Evolutionary conservation across 495 filamentous ascomycete genomes (phyloP), one percentile per base, ranked within the genome.

Genomic region (Lindgomyces ingoldianus): DNA sequence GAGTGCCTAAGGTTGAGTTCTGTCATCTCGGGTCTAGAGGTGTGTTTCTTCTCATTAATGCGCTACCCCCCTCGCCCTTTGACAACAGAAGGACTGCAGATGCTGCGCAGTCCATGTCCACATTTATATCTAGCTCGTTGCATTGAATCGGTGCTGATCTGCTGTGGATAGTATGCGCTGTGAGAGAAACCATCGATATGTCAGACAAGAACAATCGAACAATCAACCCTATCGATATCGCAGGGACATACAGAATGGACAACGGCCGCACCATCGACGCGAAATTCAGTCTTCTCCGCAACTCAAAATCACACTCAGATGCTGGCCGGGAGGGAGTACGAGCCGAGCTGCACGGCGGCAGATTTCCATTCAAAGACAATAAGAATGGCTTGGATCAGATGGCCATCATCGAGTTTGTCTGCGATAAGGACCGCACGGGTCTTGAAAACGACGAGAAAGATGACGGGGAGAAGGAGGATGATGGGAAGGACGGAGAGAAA

Each of bases 381-480:
- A 73, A 73, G 46, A 78, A 84, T 57, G 74, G 79, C 51, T 76
- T 82, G 52, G 69, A 81, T 52, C 87, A 91, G 62, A 79, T 79
- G 57, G 89, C 91, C 3, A 78, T 95, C 6, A 83, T 98, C 24
- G 91, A 97, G 65, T 93, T 98, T 62, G 57, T 90, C 33, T 98
- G 94, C 74, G 86, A 94, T 68, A 77, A 74, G 26, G 80, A 85
- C 3, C 75, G 83, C 41, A 84, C 84, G 8, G 92, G 92, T 1
- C 75, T 87, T 2, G 92, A 96, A 70, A 85, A 60, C 74, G 64
- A 74, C 73, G 33, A 75, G 78, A 55, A 53, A 36, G 47, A 62
- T 21, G 52, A 61, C n/a, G 68, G 69, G 21, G 70, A 62, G 19
- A 60, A 74, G 27, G 60, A 60, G 18, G 68, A 49, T 60, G 74